phyloP scores from a whole-genome alignment of 192 early-diverging fungal genomes.

The Lunasporangiospora selenospora region DNA sequence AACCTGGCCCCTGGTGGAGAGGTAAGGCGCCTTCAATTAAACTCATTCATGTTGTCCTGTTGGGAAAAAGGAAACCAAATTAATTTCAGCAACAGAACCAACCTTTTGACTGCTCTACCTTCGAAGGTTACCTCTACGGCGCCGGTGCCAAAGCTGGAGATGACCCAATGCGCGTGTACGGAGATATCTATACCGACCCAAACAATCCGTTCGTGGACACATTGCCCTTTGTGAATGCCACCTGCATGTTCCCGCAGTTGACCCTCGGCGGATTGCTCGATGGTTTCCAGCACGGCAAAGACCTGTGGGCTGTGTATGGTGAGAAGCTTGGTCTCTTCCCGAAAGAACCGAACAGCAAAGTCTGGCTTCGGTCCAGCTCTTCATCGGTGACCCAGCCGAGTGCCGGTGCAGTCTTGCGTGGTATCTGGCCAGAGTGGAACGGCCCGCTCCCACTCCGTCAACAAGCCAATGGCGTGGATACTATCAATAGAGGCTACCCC shows the following conservation, averaged over 20 bases:
- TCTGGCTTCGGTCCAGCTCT: conserved; percentile 1
- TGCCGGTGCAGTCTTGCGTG: background rate
- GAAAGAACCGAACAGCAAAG: background rate
- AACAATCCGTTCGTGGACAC: background rate
- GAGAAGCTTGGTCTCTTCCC: background rate
- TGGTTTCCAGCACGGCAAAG: conserved; percentile 3
- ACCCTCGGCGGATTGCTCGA: conserved; percentile 1
- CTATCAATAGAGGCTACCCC: background rate
- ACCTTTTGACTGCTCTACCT: conserved; percentile 5
- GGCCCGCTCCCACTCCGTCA: background rate
- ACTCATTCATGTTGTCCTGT: too few species aligned
- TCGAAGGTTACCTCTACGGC: conserved; percentile 1
- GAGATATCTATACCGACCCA: background rate
- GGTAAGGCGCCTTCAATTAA: background rate
- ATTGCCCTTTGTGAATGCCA: background rate
- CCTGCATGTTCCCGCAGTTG: conserved; percentile 5
- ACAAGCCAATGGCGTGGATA: background rate
- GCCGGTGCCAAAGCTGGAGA: conserved; percentile 1
- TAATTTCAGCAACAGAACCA: conserved; percentile 1
- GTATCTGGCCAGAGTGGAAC: conserved; percentile 1
- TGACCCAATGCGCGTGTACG: background rate
- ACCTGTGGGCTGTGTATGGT: conserved; percentile 1
- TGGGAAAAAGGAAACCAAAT: background rate
- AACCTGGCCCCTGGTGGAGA: conserved; percentile 3
- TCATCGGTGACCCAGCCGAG: background rate